phyloP scores from a whole-genome alignment of 257 asterid genomes.

The Solanum gandarillasii region DNA sequence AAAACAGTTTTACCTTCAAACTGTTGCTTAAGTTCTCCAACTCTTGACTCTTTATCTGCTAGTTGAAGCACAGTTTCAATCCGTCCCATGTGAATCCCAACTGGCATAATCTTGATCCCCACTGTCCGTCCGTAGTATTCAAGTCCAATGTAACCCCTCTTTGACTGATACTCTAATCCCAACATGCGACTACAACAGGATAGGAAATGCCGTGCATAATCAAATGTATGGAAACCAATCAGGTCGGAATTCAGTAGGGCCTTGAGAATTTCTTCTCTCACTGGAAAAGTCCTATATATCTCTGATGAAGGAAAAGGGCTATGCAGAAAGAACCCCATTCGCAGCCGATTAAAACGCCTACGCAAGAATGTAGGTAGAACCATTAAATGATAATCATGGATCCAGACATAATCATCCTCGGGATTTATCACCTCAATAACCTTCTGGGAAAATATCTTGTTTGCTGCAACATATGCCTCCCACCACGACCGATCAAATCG shows the following conservation, averaged over 20 bases:
- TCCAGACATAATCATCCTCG: constrained; percentile 46
- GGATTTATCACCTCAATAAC: constrained; percentile 53
- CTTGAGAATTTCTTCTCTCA: constrained; percentile 38
- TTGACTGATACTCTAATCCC: constrained; percentile 39
- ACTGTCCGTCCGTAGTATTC: constrained; percentile 42
- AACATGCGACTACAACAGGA: constrained; percentile 47
- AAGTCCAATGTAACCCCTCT: constrained; percentile 43
- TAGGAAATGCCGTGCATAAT: constrained; percentile 43
- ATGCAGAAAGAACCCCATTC: constrained; percentile 44
- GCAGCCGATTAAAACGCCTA: constrained; percentile 30
- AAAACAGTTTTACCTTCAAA: constrained; percentile 34
- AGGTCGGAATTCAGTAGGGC: constrained; percentile 38
- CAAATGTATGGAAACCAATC: constrained; percentile 43
- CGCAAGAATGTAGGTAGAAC: constrained; percentile 43
- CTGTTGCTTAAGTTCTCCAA: constrained; percentile 30
- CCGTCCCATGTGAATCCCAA: constrained; percentile 41
- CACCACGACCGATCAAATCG: constrained; percentile 43
- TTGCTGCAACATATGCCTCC: constrained; percentile 50
- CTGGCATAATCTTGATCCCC: constrained; percentile 47
- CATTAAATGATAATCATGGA: constrained; percentile 48
- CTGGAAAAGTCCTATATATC: constrained; percentile 37
- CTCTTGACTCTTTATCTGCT: constrained; percentile 35
- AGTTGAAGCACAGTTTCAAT: constrained; percentile 25
- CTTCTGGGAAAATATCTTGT: constrained; percentile 39
- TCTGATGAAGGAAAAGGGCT: constrained; percentile 51